Evolutionary conservation across 2,329 filamentous ascomycete genomes (phyloP), one percentile per base, ranked within the genome.

Genomic region (Fusarium robinianum): DNA sequence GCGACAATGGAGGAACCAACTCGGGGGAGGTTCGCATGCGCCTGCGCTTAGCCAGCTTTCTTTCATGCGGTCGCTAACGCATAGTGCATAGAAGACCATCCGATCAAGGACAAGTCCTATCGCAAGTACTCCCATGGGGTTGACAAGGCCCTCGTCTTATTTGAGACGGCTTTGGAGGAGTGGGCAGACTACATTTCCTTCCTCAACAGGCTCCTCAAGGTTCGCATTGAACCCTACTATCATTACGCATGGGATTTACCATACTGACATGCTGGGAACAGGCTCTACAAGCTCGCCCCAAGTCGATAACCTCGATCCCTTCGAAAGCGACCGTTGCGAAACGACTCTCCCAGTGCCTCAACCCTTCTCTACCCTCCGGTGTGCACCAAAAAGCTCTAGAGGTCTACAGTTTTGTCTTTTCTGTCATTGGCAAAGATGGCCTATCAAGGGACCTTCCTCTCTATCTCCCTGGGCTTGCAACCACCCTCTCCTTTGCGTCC

Each of bases 161-260:
- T 96, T 73, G 94, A 99, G 66, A 91, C 89, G 11, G 84, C 90
- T 19, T 77, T 96, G 58, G 90, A 97, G 71, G 94, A 99, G 82
- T 99, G 94, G 94, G 94, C 95, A 34, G 94, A 99, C 72, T 99
- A 99, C 66, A 99, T 99, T 63, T 96, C 92, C 12, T 99, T 97
- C 67, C 74, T 99, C 42, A 95, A 88, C 65, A 84, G 90, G 51
- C 77, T 99, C 34, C 76, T 96, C 51, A 97, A 96, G 82, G 89
- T 91, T 67, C 58, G 67, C 36, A 24, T 12, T 6, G 8, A 19
- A 21, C 6, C 14, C 8, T 9, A 16, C 12, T 3, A 12, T n/a
- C 4, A 9, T 17, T 6, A 3, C 2, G 17, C 5, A n/a, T n/a
- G n/a, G n/a, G 10, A 11, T n/a, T n/a, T 6, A 11, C 8, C 11